Evolutionary conservation across 495 filamentous ascomycete genomes (phyloP), one percentile per base, ranked within the genome.

Genomic region (Chaetomidium leptoderma): DNA sequence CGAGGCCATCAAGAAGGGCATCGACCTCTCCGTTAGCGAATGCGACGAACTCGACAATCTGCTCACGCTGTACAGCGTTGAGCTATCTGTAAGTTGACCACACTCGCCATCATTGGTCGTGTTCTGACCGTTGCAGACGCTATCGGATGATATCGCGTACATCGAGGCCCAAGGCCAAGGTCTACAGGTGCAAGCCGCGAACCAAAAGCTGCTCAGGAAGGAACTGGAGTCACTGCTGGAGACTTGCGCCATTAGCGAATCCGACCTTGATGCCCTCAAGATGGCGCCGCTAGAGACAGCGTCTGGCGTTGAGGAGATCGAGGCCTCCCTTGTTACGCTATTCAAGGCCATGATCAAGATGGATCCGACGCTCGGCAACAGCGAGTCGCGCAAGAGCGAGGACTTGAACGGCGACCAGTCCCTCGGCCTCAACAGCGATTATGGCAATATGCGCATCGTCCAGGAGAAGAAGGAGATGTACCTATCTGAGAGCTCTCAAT

Each of bases 121-220:
- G 39, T 17, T 16, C 37, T 29, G 39, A 32, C 39, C 6, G 30
- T 14, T 27, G 16, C 57, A 96, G 89, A 97, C 90, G 44, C 78
- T 98, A 3, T 89, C 92, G 53, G 92, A 97, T 33, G 93, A 98
- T 72, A 91, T 98, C 43, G 84, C 91, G 6, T 97, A 92, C 66
- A 97, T 98, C 50, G 93, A 98, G 75, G 90, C 95, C 9, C 93
- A 97, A 68, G 91, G 89, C 6, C 92, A 97, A 73, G 95, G 93
- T 73, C 72, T 98, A 23, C 95, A 97, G 66, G 91, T 98, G 19
- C 92, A 97, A 70, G 90, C 92, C 19, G 91, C 95, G 21, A 98
- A 98, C 65, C 95, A 98, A 72, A 96, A 95, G 72, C 82, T 95
- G 32, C 81, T 98, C 26, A 90, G 91, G 66, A 89, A 83, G 44